Evolutionary conservation across 192 early-diverging fungal genomes (phyloP), one percentile per base, ranked within the genome.

Genomic region (Entrophospora sp.): DNA sequence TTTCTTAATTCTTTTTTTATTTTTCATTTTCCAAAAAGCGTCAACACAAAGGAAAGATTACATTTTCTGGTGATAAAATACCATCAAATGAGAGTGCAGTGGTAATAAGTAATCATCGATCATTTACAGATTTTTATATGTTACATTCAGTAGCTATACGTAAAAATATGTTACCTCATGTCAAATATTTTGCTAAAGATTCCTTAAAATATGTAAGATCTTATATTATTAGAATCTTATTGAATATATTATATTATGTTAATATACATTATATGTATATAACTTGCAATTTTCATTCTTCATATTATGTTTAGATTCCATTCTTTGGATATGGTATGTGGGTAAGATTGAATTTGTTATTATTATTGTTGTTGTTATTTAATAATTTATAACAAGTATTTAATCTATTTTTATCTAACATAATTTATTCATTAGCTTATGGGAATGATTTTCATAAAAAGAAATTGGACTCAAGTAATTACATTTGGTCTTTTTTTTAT

Each of bases 241-340:
- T n/a, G n/a, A n/a, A n/a, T n/a, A n/a, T n/a, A n/a, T n/a, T n/a
- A n/a, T n/a, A n/a, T n/a, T n/a, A n/a, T n/a, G n/a, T n/a, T n/a
- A n/a, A n/a, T n/a, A n/a, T n/a, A n/a, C n/a, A n/a, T n/a, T n/a
- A n/a, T n/a, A n/a, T n/a, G n/a, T n/a, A n/a, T n/a, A n/a, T n/a
- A n/a, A n/a, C n/a, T n/a, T n/a, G n/a, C 18, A 6, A 25, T 64
- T 12, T 32, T 36, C 9, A 20, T 46, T 35, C 32, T 27, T 43
- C 14, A 27, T 40, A 20, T 35, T 34, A 10, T 0, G 14, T 58
- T 1, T 72, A 82, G 81, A 72, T 83, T 58, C 81, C 81, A 8
- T 83, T 83, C 63, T 83, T 81, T 69, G 81, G 81, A 38, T 81
- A 75, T 73, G 81, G 81, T 30, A 83, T 83, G 81, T 81, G 79